These are phyloP conservation scores for Blastocystis sp. DNA, from an alignment of 352 stramenopile species.

Conservation along the genomic window DNA sequence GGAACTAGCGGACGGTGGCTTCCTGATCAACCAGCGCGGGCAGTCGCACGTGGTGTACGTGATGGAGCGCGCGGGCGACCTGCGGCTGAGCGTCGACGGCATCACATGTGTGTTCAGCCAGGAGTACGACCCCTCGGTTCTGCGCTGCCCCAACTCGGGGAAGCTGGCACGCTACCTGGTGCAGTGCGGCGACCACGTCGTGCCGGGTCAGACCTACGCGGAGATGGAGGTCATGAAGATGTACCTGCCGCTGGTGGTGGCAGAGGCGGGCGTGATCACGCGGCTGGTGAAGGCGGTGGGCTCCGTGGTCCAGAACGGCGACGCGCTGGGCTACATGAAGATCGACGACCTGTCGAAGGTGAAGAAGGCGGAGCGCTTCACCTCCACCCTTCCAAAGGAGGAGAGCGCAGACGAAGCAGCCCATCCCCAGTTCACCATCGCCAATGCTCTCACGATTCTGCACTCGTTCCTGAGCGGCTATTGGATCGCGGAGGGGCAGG, in stretches of 20 bases:
- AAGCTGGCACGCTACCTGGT: constrained; percentile 99
- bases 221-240: constrained; percentile 99
- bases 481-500: constrained; percentile 74
- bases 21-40: constrained; percentile 91
- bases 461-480: constrained; percentile 90
- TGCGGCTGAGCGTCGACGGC: constrained; percentile 88
- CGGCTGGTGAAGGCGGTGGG: constrained; percentile 89
- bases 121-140: constrained; percentile 95
- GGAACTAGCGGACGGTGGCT: constrained; percentile 92
- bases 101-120: constrained; percentile 94
- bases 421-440: constrained; percentile 77
- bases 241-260: constrained; percentile 98
- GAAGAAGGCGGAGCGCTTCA: constrained; percentile 85
- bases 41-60: constrained; percentile 94
- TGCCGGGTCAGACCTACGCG: constrained; percentile 81
- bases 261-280: constrained; percentile 89
- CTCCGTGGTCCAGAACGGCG: constrained; percentile 86
- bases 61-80: constrained; percentile 82
- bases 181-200: constrained; percentile 85
- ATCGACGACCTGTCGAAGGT: constrained; percentile 96
- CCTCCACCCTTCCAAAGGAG: constrained; percentile 78
- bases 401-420: constrained; percentile 70
- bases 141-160: constrained; percentile 92
- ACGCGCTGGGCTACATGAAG: constrained; percentile 92
- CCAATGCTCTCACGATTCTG: constrained; percentile 80